Evolutionary conservation across 106 monocot genomes (phyloP).

Genomic region (Platanthera zijinensis): DNA sequence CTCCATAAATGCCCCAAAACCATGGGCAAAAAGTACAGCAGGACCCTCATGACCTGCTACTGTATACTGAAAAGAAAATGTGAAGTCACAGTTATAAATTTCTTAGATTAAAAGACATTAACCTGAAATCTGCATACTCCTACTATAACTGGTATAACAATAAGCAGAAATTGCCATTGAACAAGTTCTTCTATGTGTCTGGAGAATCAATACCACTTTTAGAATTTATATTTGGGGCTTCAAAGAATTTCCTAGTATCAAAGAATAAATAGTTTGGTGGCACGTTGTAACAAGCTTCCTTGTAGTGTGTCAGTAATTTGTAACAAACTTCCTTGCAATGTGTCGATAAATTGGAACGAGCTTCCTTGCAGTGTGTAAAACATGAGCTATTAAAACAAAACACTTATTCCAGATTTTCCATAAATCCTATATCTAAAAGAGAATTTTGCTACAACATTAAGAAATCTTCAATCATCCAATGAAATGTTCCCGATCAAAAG

Average conservation of each 20-base stretch:
- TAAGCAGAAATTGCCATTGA: neutral
- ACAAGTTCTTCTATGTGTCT: neutral
- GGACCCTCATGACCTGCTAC: slow-evolving; percentile 66
- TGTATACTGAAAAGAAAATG: slow-evolving; percentile 54
- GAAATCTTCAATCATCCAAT: too few species aligned
- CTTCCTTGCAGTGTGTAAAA: too few species aligned
- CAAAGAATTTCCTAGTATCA: neutral
- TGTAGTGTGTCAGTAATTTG: too few species aligned
- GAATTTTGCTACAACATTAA: too few species aligned
- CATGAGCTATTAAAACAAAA: too few species aligned
- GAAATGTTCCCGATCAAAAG: too few species aligned
- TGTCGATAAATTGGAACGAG: too few species aligned
- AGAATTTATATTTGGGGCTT: neutral
- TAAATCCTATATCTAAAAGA: too few species aligned
- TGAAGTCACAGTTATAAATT: neutral
- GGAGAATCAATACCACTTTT: neutral
- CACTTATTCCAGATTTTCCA: too few species aligned
- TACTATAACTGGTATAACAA: neutral
- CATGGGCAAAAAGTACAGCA: slow-evolving; percentile 83
- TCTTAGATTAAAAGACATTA: neutral
- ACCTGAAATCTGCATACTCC: neutral
- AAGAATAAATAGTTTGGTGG: too few species aligned
- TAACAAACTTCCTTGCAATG: too few species aligned
- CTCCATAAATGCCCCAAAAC: slow-evolving; percentile 91
- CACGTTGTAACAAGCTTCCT: too few species aligned